Evolutionary conservation across 2,329 filamentous ascomycete species (phyloP), one percentile per base, ranked within the genome.

Genomic region (Raffaelea albimanens): DNA sequence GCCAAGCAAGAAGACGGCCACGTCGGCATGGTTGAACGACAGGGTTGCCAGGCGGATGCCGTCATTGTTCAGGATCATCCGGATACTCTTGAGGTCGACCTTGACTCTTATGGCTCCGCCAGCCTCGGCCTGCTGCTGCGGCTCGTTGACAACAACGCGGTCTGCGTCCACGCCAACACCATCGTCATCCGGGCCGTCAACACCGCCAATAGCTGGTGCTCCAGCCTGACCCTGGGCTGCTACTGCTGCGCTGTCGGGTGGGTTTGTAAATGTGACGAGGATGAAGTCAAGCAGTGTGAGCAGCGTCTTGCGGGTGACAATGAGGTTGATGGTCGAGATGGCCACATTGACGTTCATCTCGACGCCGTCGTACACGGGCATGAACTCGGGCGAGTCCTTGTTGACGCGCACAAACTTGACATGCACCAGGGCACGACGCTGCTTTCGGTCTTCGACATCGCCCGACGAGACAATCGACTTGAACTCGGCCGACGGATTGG

Each of bases 11-110:
- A 95, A 95, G 7, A 98, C 83, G 1, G 87, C 87, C 31, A 96
- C 84, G 60, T 96, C 87, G 2, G 90, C 93, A 50, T 93, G 91
- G 55, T 88, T 94, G 58, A 99, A 80, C 46, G 89, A 93, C 18
- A 98, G 67, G 0, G 93, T 98, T 23, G 93, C 93, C 23, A 99
- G 75, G 22, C 93, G 82, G 49, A 97, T 94, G 0, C 93, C 93
- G 62, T 99, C 94, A 54, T 98, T 97, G 62, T 99, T 99, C 47
- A 99, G 72, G 53, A 98, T 91, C 23, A 98, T 74, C 2, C 88
- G 81, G 53, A 99, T 95, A 68, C 86, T 90, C 68, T 95, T 94
- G 52, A 99, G 69, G 52, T 96, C 85, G 39, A 94, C 83, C 64
- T 95, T 95, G 63, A 99, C 91, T 21, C 89, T 82, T 54, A 98